Conservation (phyloP, 2,329 filamentous ascomycete species). For the Metarhizium album region DNA sequence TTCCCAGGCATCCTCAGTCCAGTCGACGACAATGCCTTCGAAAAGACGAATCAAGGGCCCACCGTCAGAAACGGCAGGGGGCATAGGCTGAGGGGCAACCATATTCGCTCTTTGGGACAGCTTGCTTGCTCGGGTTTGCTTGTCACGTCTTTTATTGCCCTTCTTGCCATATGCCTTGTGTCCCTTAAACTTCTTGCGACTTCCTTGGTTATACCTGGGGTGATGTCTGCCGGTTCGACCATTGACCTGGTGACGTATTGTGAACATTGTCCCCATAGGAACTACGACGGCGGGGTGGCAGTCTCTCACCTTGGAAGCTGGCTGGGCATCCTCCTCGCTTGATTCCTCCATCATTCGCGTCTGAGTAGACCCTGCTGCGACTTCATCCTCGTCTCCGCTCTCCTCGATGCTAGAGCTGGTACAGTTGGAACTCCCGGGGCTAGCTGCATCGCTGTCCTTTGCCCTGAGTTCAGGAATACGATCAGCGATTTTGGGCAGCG, state of each 20-base stretch:
- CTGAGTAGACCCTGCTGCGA: slow-evolving; percentile 17
- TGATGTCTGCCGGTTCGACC: slow-evolving; percentile 12
- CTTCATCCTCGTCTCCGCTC: slow-evolving; percentile 40
- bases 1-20: slow-evolving; percentile 61
- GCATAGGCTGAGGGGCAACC: slow-evolving; percentile 25
- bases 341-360: slow-evolving; percentile 52
- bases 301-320: slow-evolving; percentile 16
- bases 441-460: slow-evolving; percentile 37
- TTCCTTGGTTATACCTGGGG: slow-evolving; percentile 18
- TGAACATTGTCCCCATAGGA: not conserved
- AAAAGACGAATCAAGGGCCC: slow-evolving; percentile 65
- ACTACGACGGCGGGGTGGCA: not conserved
- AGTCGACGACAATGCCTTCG: slow-evolving; percentile 82
- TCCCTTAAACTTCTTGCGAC: slow-evolving; percentile 37
- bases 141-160: slow-evolving; percentile 35
- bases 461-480: slow-evolving; percentile 31
- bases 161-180: slow-evolving; percentile 38
- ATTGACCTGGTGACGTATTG: slow-evolving; percentile 8
- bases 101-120: slow-evolving; percentile 21
- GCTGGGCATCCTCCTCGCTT: slow-evolving; percentile 39
- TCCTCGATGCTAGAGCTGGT: slow-evolving; percentile 39
- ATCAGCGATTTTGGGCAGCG: slow-evolving; percentile 42
- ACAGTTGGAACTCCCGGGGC: slow-evolving; percentile 36
- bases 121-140: slow-evolving; percentile 28
- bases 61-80: slow-evolving; percentile 31